Evolutionary conservation across 2,329 filamentous ascomycete species (phyloP), one percentile per base, ranked within the genome.

Genomic region (Trichoderma sp.): DNA sequence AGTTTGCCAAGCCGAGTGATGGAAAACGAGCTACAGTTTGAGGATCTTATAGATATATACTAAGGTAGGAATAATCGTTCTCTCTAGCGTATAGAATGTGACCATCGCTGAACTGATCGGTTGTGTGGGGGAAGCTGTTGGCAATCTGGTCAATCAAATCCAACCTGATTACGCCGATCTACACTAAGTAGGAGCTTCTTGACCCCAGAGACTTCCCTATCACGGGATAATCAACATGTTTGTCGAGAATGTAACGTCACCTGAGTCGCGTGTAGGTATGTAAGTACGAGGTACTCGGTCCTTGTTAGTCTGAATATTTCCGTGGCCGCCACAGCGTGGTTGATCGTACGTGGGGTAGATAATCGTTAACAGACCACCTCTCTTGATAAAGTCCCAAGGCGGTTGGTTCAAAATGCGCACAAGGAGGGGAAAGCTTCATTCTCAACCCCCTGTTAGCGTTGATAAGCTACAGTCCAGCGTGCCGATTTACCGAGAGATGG

Each of bases 231-330:
- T 50, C 14, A n/a, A 35, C 7, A 27, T 33, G 11, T 11, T 12
- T 11, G 29, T 63, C n/a, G n/a, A 71, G 7, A 29, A 50, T 71
- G 68, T 71, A 71, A 71, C 68, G 68, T 71, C 68, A 71, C 68
- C 35, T 63, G 68, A 71, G 68, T 29, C 33, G 38, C n/a, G 11
- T 63, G 27, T 63, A 41, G 3, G 33, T 18, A 66, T 27, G 60
- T 31, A 38, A 33, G 67, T 71, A 62, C 35, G 45, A 41, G 38
- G 38, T 18, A 41, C 38, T 41, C 16, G 6, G 38, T 41, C 38
- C 38, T 41, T 41, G 38, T 41, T 50, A 50, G 45, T 63, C 24
- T 62, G 21, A 35, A 24, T 50, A 50, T 53, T 60, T 63, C 68
- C 27, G 68, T 63, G 27, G 31, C 68, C 38, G 33, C n/a, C 33